These are phyloP conservation scores for Fusarium sp. DNA, from an alignment of 2,329 filamentous ascomycete genomes.

Conservation along the genomic window DNA sequence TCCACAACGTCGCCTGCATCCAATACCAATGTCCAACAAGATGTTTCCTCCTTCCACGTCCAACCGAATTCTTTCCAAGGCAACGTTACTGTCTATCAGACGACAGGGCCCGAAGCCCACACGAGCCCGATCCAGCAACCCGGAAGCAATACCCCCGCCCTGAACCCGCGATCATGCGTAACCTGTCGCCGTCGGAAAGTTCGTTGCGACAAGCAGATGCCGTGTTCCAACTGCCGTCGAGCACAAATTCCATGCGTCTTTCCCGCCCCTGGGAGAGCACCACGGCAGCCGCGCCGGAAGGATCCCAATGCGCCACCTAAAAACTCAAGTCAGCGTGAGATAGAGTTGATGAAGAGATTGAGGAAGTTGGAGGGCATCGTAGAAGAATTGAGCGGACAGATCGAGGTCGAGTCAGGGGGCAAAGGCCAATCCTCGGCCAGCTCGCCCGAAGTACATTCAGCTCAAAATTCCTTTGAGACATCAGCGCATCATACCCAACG, in stretches of 20 bases:
- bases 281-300: slow-evolving; percentile 73
- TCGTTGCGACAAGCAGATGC: slow-evolving; percentile 81
- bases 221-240: slow-evolving; percentile 79
- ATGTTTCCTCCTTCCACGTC: slow-evolving; percentile 27
- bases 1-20: slow-evolving; percentile 43
- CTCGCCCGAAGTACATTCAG: slow-evolving; percentile 47
- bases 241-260: slow-evolving; percentile 79
- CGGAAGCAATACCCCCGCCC: slow-evolving; percentile 50
- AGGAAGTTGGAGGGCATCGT: slow-evolving; percentile 82
- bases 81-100: slow-evolving; percentile 55
- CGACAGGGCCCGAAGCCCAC: slow-evolving; percentile 55
- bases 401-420: slow-evolving; percentile 62
- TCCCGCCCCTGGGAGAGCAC: slow-evolving; percentile 78
- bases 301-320: slow-evolving; percentile 72
- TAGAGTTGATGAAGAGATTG: slow-evolving; percentile 78
- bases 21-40: slow-evolving; percentile 38
- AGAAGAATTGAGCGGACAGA: slow-evolving; percentile 73
- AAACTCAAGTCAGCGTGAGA: slow-evolving; percentile 70
- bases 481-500: slow-evolving; percentile 26
- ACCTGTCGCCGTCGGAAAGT: slow-evolving; percentile 71
- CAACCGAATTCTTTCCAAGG: slow-evolving; percentile 42
- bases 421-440: slow-evolving; percentile 48
- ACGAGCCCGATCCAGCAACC: slow-evolving; percentile 51
- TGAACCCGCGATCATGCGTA: slow-evolving; percentile 63
- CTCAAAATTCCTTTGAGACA: slow-evolving; percentile 30